These are phyloP conservation scores for Pythium sp. DNA, from an alignment of 352 stramenopile genomes.

Conservation along the genomic window DNA sequence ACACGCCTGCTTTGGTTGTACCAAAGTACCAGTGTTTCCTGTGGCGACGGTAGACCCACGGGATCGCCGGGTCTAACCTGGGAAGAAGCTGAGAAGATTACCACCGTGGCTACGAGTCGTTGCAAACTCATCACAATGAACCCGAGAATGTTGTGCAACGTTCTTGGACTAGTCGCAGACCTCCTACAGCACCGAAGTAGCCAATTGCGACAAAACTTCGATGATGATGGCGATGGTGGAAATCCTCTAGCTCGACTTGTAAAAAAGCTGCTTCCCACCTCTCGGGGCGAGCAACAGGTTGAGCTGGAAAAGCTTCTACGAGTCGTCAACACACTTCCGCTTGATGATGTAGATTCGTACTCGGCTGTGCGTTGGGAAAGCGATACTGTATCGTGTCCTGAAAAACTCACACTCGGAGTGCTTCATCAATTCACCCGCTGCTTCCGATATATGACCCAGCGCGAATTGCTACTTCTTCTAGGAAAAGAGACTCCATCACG, in stretches of 20 bases:
- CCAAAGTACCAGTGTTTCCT: background rate
- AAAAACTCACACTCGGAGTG: background rate
- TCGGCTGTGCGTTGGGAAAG: background rate
- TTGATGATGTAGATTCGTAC: background rate
- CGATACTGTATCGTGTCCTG: background rate
- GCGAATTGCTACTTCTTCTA: constrained; percentile 4
- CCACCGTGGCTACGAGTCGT: background rate
- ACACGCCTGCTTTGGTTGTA: constrained; percentile 12
- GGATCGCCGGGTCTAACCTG: background rate
- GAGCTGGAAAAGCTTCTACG: background rate
- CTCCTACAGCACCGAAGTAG: background rate
- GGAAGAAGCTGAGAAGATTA: background rate
- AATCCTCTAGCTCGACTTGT: background rate
- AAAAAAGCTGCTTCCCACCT: background rate
- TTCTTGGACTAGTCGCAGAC: constrained; percentile 2
- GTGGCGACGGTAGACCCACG: background rate
- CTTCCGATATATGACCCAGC: background rate
- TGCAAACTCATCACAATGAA: background rate
- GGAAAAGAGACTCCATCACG: background rate
- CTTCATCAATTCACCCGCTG: constrained; percentile 15
- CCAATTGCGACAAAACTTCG: no score
- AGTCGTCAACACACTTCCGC: background rate
- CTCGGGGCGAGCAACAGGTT: background rate
- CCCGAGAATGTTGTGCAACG: background rate
- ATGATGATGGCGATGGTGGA: background rate